Percentiles rank a stretch among this genome's conserved stretches.
Evolutionary conservation across 2,329 filamentous ascomycete genomes (phyloP).

Genomic region (Sporothrix protearum): DNA sequence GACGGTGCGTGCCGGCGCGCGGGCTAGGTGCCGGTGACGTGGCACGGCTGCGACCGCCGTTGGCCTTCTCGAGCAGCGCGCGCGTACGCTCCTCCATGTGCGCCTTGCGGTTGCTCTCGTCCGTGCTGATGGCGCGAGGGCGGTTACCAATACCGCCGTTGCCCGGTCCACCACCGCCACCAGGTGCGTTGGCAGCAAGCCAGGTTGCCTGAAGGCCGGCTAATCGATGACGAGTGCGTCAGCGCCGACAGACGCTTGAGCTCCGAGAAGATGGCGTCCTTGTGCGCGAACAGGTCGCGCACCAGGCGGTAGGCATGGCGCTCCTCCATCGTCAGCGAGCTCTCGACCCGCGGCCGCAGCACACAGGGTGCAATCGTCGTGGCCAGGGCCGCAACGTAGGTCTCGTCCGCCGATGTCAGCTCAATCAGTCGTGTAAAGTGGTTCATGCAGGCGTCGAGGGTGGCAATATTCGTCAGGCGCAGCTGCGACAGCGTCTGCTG

Average conservation of each 20-base stretch:
- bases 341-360: slow-evolving; percentile 80
- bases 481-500: slow-evolving; percentile 95
- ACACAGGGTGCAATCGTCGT: slow-evolving; percentile 77
- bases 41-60: slow-evolving; percentile 64
- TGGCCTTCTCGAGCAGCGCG: slow-evolving; percentile 67
- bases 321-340: slow-evolving; percentile 90
- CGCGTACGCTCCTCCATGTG: slow-evolving; percentile 92
- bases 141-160: slow-evolving; percentile 45
- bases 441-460: slow-evolving; percentile 96
- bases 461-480: slow-evolving; percentile 94
- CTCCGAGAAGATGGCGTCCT: slow-evolving; percentile 92
- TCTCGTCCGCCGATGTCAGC: slow-evolving; percentile 89
- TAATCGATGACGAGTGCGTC: slow-evolving; percentile 58
- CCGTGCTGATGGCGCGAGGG: slow-evolving; percentile 84
- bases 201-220: slow-evolving; percentile 27
- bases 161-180: slow-evolving; percentile 30
- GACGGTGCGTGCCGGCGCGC: slow-evolving; percentile 54
- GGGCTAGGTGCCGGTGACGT: slow-evolving; percentile 67
- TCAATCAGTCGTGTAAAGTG: slow-evolving; percentile 97
- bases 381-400: slow-evolving; percentile 72
- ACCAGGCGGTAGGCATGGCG: slow-evolving; percentile 87
- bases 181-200: not conserved
- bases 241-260: slow-evolving; percentile 83
- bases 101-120: slow-evolving; percentile 90
- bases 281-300: slow-evolving; percentile 87